A percentile compares a stretch with the other conserved stretches of the same genome.
These are phyloP conservation scores for Fistulifera pelliculosa DNA, from an alignment of 108 stramenopile species.

Conservation along the genomic window DNA sequence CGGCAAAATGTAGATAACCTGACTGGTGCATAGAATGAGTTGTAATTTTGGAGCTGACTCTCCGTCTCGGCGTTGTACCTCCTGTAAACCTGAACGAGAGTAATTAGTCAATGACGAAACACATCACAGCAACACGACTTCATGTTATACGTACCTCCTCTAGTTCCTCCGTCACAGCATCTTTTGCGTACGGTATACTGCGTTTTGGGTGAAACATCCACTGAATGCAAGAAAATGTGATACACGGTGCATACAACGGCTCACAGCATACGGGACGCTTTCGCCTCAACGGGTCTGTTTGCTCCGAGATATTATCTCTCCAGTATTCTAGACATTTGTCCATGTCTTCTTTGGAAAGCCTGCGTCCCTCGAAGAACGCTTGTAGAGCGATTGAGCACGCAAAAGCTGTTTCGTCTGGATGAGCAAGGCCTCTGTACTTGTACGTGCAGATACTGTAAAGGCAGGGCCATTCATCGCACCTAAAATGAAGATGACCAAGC, in stretches of 20 bases:
- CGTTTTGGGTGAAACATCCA: constrained; percentile 19
- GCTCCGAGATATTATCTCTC: constrained; percentile 34
- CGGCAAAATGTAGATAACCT: constrained; percentile 24
- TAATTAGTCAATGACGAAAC: not conserved
- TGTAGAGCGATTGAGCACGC: constrained; percentile 38
- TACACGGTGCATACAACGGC: constrained; percentile 24
- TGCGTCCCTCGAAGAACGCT: constrained; percentile 47
- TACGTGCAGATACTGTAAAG: constrained; percentile 29
- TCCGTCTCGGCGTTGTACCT: constrained; percentile 14
- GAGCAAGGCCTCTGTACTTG: constrained; percentile 27
- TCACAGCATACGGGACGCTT: constrained; percentile 38
- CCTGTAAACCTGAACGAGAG: constrained; percentile 22
- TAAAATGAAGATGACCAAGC: not conserved
- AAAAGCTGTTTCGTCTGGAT: constrained; percentile 38
- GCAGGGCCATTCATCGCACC: constrained; percentile 17
- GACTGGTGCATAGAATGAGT: constrained; percentile 32
- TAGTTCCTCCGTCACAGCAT: constrained; percentile 25
- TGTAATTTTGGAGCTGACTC: constrained; percentile 27
- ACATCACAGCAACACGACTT: not conserved
- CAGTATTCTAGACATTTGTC: constrained; percentile 38
- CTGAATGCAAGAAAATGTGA: not conserved
- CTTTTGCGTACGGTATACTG: constrained; percentile 25
- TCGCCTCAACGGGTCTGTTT: constrained; percentile 20
- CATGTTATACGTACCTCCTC: constrained; percentile 14
- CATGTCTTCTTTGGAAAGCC: constrained; percentile 31